Percentiles rank a stretch among this genome's conserved stretches.
phyloP scores from a whole-genome alignment of 352 stramenopile species.

The Saprolegnia diclina region DNA sequence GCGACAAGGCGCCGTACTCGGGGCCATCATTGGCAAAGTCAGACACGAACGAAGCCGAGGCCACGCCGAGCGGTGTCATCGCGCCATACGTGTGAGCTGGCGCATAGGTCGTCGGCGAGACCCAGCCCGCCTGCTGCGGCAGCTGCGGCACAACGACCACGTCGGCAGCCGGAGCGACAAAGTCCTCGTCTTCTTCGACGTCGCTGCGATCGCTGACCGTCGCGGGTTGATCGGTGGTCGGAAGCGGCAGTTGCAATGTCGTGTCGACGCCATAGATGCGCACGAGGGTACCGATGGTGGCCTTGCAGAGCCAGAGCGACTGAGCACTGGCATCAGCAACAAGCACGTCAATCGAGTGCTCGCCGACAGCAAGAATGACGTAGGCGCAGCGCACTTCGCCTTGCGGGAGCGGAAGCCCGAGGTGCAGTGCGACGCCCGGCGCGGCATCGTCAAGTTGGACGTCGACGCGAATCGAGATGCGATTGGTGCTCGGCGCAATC shows the following conservation, averaged over 20 bases:
- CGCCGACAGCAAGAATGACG: background rate
- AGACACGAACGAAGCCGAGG: background rate
- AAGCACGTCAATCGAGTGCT: background rate
- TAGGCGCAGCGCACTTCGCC: background rate
- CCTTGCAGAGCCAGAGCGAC: background rate
- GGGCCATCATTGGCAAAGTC: background rate
- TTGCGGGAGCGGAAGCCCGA: background rate
- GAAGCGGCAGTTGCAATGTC: background rate
- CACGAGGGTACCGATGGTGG: background rate
- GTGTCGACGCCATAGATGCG: background rate
- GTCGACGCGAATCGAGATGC: background rate
- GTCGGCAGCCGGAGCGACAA: background rate
- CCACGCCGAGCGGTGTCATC: too few relatives aligned
- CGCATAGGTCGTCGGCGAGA: too few relatives aligned
- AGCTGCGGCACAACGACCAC: too few relatives aligned
- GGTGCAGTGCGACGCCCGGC: background rate
- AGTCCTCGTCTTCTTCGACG: too few relatives aligned
- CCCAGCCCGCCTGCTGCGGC: too few relatives aligned
- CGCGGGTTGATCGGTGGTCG: background rate
- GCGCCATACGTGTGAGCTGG: too few relatives aligned
- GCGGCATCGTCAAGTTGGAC: background rate
- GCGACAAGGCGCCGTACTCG: constrained; percentile 15
- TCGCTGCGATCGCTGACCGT: too few relatives aligned
- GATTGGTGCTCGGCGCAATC: background rate
- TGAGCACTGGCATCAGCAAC: background rate